Evolutionary conservation across 1,139 yeast species (phyloP).

Genomic region (Geotrichum australiense): DNA sequence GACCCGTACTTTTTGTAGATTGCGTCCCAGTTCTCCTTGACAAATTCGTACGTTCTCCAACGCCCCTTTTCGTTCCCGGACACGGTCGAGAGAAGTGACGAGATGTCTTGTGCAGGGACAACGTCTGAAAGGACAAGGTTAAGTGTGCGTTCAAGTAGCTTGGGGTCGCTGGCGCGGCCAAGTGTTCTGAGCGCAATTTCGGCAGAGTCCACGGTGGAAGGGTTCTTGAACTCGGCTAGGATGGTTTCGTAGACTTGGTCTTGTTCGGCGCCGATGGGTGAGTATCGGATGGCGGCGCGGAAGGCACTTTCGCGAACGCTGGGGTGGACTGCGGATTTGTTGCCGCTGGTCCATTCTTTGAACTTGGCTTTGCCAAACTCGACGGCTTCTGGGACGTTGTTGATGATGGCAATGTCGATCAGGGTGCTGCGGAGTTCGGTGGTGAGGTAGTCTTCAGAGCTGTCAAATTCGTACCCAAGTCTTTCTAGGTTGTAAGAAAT

Average conservation of each 20-base stretch:
- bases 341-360: conserved; percentile 34
- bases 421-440: conserved; percentile 48
- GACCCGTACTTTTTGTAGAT: conserved; percentile 45
- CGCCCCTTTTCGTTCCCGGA: conserved; percentile 48
- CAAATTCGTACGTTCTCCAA: conserved; percentile 47
- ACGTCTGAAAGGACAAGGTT: conserved; percentile 36
- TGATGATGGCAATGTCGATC: conserved; percentile 46
- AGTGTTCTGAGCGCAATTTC: conserved; percentile 59
- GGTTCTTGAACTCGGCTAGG: conserved; percentile 44
- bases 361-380: conserved; percentile 42
- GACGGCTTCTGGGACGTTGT: conserved; percentile 44
- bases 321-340: conserved; percentile 44
- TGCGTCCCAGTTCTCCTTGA: conserved; percentile 47
- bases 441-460: conserved; percentile 40
- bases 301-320: conserved; percentile 52
- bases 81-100: conserved; percentile 50
- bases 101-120: conserved; percentile 68
- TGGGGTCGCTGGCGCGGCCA: conserved; percentile 44
- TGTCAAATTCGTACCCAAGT: conserved; percentile 35
- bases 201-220: conserved; percentile 58
- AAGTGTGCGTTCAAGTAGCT: conserved; percentile 38
- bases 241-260: conserved; percentile 44
- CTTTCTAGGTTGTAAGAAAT: conserved; percentile 41
- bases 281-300: conserved; percentile 43
- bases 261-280: conserved; percentile 35